These are phyloP conservation scores for Xylaria sp. DNA, from an alignment of 2,329 filamentous ascomycete genomes.

Conservation along the genomic window DNA sequence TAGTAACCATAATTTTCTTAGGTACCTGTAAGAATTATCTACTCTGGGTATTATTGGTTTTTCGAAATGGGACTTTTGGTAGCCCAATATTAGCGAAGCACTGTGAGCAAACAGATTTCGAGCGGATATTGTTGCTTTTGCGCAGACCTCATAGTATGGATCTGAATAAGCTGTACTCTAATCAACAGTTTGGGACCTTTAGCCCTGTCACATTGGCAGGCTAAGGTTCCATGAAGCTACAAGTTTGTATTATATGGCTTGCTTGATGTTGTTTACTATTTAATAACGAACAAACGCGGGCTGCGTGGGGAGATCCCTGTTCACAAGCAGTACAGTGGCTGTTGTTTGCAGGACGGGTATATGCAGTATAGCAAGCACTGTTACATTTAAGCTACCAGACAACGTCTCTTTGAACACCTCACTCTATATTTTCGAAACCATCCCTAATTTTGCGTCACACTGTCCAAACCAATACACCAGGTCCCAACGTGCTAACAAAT, in stretches of 20 bases:
- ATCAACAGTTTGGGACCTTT: too few relatives aligned
- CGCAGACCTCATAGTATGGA: not conserved
- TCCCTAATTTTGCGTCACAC: not conserved
- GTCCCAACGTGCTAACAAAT: not conserved
- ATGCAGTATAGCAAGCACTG: not conserved
- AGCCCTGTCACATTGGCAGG: not conserved
- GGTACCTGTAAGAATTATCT: too few relatives aligned
- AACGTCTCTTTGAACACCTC: not conserved
- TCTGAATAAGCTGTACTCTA: too few relatives aligned
- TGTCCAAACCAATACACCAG: not conserved
- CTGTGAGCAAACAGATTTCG: not conserved
- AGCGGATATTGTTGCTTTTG: not conserved
- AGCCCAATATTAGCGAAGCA: too few relatives aligned
- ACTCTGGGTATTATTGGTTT: too few relatives aligned
- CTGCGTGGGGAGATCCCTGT: not conserved
- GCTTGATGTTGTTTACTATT: not conserved
- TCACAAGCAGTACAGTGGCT: not conserved
- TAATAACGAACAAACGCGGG: not conserved
- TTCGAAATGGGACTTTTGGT: too few relatives aligned
- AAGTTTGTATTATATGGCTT: not conserved
- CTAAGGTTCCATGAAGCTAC: not conserved
- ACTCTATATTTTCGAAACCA: constrained; percentile 12
- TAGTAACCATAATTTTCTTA: not conserved
- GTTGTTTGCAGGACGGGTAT: not conserved
- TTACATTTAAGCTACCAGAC: not conserved